Base-by-base conservation (phyloP, 345 rosid species). In the Salix dunnii region DNA sequence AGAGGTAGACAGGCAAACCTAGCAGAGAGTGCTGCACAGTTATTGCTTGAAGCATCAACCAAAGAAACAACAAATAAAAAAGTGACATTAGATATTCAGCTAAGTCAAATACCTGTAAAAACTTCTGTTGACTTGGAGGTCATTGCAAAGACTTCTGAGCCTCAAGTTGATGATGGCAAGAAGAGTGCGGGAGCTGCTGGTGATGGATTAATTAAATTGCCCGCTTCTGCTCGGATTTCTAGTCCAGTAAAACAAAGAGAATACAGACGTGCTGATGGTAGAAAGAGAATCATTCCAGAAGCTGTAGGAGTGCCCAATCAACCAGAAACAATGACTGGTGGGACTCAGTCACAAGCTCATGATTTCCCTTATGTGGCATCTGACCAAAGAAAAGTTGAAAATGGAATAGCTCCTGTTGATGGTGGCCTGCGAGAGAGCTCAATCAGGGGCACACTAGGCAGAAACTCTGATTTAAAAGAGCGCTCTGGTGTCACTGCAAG, bases 211-310 rank as follows among this genome's bases (percentile, higher is more conserved):
- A 89, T 80, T 85, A 93, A 92, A 84, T 82, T 67, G 2, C 78
- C 88, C 7, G 75, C 76, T 62, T 83, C 90, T 70, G 81, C 86
- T 75, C 85, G 78, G 76, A 84, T 86, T 74, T 88, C 94, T 42
- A 92, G 90, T 84, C 97, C 97, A 60, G 98, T 96, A 76, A 96
- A 90, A 82, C 97, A 96, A 74, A 90, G 89, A 85, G 98, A 94
- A 82, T 94, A 96, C 62, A 85, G 97, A 77, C 91, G 98, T 33
- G 91, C 99, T 81, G 98, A 96, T 81, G 99, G 99, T 23, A 90
- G 98, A 85, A 96, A 93, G 88, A 86, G 99, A 87, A 96, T 96
- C 71, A 96, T 96, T 82, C 98, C 99, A 48, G 99, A 96, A 89
- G 95, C 99, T 5, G 94, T 96, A 2, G 99, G 99, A 67, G 86